Evolutionary conservation across 495 filamentous ascomycete species (phyloP), one percentile per base, ranked within the genome.

Genomic region (Neurospora africana): DNA sequence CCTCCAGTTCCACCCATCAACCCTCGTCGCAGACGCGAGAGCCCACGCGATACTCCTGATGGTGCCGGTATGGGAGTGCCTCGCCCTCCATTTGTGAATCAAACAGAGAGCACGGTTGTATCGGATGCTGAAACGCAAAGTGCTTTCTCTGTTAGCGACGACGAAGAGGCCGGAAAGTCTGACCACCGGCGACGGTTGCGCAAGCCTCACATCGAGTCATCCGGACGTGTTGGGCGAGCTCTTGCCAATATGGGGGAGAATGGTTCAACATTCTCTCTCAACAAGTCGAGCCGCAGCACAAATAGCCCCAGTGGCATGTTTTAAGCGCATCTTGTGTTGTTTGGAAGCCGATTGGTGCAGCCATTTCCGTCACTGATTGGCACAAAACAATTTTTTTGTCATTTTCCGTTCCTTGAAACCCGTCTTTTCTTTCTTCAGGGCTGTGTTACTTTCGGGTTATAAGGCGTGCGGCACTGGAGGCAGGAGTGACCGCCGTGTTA

Each of bases 1-100:
- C 90, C 89, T 8, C 89, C 90, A 4, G 75, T 92, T 4, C 91
- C 91, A 36, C 89, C 89, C 4, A 91, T 92, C 82, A 91, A 92
- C 78, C 91, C 91, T 7, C 87, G 88, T 23, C 86, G 90, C 33
- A 82, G 81, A 61, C 87, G 89, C 23, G 88, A 90, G 38, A 84
- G 82, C 67, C 87, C 87, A 0, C 85, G 84, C 9, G 82, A 85
- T 0, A 84, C 86, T 65, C 84, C 84, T 6, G 85, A 87, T 10
- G 85, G 84, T 2, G 78, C 61, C 83, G 76, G 77, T 74, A 76
- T 76, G 79, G 69, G 69, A 3, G 61, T 74, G 41, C 76, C 77
- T 17, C 72, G 74, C 11, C 68, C 71, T 11, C 77, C 78, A 5
- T 78, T 71, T 37, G 74, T 73, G 40, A 75, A 58, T 39, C 76